Conservation (phyloP, 768 basidiomycete genomes). For the Pleurotus eryngii region DNA sequence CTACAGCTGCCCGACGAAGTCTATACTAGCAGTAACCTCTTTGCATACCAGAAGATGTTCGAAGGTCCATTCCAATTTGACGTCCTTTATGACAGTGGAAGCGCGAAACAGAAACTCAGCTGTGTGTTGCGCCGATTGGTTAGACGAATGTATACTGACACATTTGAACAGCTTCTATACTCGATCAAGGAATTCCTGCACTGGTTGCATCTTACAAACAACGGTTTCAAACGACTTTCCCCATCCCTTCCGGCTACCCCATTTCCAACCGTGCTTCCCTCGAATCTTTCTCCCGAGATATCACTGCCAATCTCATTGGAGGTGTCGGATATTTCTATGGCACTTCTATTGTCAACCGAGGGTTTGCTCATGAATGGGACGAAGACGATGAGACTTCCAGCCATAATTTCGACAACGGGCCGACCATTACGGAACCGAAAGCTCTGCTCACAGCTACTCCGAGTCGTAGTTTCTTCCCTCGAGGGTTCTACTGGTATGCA, state of each 20-base stretch:
- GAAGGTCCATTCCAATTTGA: conserved; percentile 89
- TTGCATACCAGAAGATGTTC: conserved; percentile 82
- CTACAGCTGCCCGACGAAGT: conserved; percentile 76
- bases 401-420: conserved; percentile 41
- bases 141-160: background rate
- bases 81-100: conserved; percentile 79
- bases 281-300: conserved; percentile 75
- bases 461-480: conserved; percentile 94
- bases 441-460: conserved; percentile 89
- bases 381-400: conserved; percentile 45
- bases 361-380: conserved; percentile 91
- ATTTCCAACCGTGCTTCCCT: conserved; percentile 47
- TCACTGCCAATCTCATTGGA: conserved; percentile 89
- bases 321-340: conserved; percentile 97
- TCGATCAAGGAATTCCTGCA: conserved; percentile 70
- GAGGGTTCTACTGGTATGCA: conserved; percentile 91
- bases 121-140: conserved; percentile 39
- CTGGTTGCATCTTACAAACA: conserved; percentile 56
- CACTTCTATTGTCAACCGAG: conserved; percentile 78
- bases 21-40: conserved; percentile 72
- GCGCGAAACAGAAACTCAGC: conserved; percentile 58
- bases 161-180: conserved; percentile 44
- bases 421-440: conserved; percentile 68
- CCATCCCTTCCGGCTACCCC: conserved; percentile 54
- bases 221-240: conserved; percentile 71